phyloP scores from a whole-genome alignment of 306 rosid species.

The Castanea crenata region DNA sequence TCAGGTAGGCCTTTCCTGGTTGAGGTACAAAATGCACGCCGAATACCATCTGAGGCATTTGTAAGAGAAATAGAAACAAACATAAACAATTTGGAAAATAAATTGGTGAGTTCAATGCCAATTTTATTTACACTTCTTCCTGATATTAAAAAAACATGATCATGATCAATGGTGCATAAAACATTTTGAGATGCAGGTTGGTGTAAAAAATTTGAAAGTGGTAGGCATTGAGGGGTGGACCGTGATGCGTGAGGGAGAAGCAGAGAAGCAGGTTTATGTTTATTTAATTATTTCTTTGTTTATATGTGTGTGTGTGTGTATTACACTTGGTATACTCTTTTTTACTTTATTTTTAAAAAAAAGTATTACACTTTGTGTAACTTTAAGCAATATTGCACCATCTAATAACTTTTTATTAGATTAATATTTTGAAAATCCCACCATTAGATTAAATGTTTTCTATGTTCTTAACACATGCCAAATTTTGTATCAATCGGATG shows the following conservation, averaged over 20 bases:
- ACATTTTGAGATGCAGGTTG: slow-evolving; percentile 49
- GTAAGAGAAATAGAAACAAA: slow-evolving; percentile 50
- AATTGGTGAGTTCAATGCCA: slow-evolving; percentile 56
- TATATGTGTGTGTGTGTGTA: no score
- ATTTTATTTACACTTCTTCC: slow-evolving; percentile 13
- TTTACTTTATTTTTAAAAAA: no score
- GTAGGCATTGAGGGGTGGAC: slow-evolving; percentile 77
- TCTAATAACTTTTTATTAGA: no score
- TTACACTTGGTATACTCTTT: no score
- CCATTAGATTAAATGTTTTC: no score
- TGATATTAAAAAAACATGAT: slow-evolving; percentile 3
- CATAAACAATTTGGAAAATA: slow-evolving; percentile 58
- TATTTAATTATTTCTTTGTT: background rate
- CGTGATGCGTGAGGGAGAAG: slow-evolving; percentile 89
- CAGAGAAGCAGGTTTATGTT: slow-evolving; percentile 82
- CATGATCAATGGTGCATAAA: background rate
- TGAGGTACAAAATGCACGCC: slow-evolving; percentile 78
- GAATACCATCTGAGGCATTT: slow-evolving; percentile 50
- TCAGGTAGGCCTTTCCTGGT: slow-evolving; percentile 91
- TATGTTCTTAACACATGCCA: no score
- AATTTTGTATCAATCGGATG: no score
- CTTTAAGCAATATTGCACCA: no score
- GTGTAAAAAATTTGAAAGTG: slow-evolving; percentile 74
- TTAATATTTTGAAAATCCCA: no score
- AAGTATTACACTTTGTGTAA: no score